A percentile compares a stretch with the other conserved stretches of the same genome.
phyloP scores from a whole-genome alignment of 768 basidiomycete species.

The Wakefieldia striispora region DNA sequence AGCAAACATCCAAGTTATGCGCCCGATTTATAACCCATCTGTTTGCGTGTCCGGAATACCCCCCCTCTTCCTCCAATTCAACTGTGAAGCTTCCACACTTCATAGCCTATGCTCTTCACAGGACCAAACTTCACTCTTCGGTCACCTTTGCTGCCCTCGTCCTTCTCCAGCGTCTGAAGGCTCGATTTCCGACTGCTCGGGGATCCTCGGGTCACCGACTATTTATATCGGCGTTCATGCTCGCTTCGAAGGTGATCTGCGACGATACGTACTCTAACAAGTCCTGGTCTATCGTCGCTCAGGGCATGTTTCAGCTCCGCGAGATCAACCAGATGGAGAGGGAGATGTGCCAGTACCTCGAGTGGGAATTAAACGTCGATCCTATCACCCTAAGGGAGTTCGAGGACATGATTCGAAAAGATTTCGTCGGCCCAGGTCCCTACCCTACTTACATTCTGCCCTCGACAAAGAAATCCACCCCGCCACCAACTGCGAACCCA shows the following conservation, averaged over 20 bases:
- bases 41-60: constrained; percentile 83
- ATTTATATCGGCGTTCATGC: constrained; percentile 75
- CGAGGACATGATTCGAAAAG: constrained; percentile 55
- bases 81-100: constrained; percentile 48
- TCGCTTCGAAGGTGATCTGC: constrained; percentile 78
- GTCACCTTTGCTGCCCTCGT: constrained; percentile 44
- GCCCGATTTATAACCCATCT: constrained; percentile 81
- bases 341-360: constrained; percentile 83
- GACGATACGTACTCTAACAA: constrained; percentile 95
- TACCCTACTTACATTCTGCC: constrained; percentile 65
- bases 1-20: constrained; percentile 63
- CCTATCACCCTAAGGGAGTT: constrained; percentile 58
- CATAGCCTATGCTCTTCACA: constrained; percentile 66
- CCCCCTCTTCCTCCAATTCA: constrained; percentile 43
- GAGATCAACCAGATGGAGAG: constrained; percentile 84
- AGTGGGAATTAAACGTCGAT: constrained; percentile 86
- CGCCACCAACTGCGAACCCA: constrained; percentile 31
- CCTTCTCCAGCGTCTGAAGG: constrained; percentile 64
- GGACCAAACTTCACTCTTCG: constrained; percentile 58
- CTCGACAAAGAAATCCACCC: constrained; percentile 60
- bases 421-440: constrained; percentile 54
- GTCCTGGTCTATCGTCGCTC: constrained; percentile 88
- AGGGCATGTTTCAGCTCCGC: constrained; percentile 74
- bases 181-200: constrained; percentile 71
- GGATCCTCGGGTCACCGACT: constrained; percentile 72